phyloP scores from a whole-genome alignment of 768 basidiomycete species.

The Mycena amicta region DNA sequence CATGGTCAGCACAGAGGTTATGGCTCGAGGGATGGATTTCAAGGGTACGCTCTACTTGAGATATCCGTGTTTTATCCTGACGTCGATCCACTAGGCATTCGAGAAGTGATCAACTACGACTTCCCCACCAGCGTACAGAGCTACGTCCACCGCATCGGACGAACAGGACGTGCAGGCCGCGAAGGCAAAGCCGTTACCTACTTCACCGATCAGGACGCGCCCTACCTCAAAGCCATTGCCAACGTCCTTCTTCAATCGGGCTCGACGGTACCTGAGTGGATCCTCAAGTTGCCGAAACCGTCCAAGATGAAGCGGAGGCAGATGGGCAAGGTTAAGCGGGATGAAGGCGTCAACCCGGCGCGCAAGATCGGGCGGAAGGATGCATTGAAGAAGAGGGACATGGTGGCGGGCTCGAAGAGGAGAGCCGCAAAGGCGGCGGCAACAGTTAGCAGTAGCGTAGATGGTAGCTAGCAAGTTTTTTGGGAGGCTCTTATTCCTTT shows the following conservation, averaged over 20 bases:
- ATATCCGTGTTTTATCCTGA: neutral
- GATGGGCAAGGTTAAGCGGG: slow-evolving; percentile 84
- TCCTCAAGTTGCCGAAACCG: slow-evolving; percentile 90
- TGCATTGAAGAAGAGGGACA: slow-evolving; percentile 69
- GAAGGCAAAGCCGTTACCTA: slow-evolving; percentile 94
- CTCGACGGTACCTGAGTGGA: slow-evolving; percentile 91
- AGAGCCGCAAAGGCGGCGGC: neutral
- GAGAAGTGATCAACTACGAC: slow-evolving; percentile 94
- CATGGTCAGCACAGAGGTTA: slow-evolving; percentile 94
- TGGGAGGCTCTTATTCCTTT: no score
- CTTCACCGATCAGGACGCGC: slow-evolving; percentile 92
- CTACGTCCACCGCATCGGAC: slow-evolving; percentile 95
- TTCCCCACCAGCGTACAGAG: slow-evolving; percentile 95
- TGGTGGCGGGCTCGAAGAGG: slow-evolving; percentile 1
- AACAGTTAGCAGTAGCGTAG: no score
- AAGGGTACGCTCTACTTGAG: slow-evolving; percentile 67
- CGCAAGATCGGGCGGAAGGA: slow-evolving; percentile 68
- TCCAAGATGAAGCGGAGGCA: slow-evolving; percentile 83
- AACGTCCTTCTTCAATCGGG: slow-evolving; percentile 95
- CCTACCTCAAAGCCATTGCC: slow-evolving; percentile 93
- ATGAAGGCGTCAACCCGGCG: slow-evolving; percentile 73
- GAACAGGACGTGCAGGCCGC: slow-evolving; percentile 92
- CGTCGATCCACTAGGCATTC: slow-evolving; percentile 9
- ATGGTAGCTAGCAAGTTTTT: no score
- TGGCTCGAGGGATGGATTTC: slow-evolving; percentile 99